A percentile compares a stretch with the other conserved stretches of the same genome.
Evolutionary conservation across 2,329 filamentous ascomycete genomes (phyloP).

Genomic region (Monilinia polystroma): DNA sequence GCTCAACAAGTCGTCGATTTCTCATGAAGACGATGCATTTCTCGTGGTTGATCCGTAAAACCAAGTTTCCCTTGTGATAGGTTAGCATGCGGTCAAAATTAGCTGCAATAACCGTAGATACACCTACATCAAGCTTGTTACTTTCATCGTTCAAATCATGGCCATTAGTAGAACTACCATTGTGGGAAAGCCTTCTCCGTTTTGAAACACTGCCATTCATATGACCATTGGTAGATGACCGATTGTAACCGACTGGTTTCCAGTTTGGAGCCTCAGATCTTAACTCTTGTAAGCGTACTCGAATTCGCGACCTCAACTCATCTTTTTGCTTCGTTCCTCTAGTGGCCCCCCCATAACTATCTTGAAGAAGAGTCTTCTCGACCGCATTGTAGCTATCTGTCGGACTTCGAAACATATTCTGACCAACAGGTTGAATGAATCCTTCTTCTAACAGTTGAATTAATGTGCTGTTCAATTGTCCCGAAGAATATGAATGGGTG

Average conservation of each 20-base stretch:
- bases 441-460: conserved; percentile 59
- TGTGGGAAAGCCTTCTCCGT: conserved; percentile 55
- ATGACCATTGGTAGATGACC: conserved; percentile 29
- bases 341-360: conserved; percentile 52
- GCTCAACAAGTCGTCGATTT: conserved; percentile 71
- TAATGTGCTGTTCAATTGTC: conserved; percentile 47
- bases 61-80: conserved; percentile 59
- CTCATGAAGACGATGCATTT: conserved; percentile 81
- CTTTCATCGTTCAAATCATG: conserved; percentile 44
- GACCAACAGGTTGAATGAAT: conserved; percentile 63
- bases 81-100: conserved; percentile 34
- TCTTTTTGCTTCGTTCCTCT: conserved; percentile 66
- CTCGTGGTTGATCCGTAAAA: conserved; percentile 79
- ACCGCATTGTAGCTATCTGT: conserved; percentile 61
- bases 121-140: conserved; percentile 52
- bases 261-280: conserved; percentile 45
- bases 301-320: conserved; percentile 58
- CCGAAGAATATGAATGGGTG: conserved; percentile 28
- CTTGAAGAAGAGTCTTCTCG: conserved; percentile 60
- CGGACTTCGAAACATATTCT: conserved; percentile 57
- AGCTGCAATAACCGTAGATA: conserved; percentile 19
- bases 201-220: conserved; percentile 43
- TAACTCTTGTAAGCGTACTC: conserved; percentile 53
- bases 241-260: conserved; percentile 29
- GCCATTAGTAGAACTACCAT: conserved; percentile 43